A percentile compares a stretch with the other conserved stretches of the same genome.
Evolutionary conservation across 2,329 filamentous ascomycete species (phyloP).

Genomic region (Drechslerella coelobrocha): DNA sequence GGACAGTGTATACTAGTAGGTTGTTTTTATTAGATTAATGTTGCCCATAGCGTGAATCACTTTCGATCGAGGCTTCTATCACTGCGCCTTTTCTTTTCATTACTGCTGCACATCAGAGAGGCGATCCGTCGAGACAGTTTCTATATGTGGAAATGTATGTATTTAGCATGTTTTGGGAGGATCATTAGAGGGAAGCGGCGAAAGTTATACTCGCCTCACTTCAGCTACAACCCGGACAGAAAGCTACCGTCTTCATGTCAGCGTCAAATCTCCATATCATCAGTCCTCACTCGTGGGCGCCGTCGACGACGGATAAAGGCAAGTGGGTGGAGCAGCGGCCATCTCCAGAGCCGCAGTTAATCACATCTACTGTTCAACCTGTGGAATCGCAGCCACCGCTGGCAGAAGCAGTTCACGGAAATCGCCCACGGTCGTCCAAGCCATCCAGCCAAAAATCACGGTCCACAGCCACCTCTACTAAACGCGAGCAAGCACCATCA

Average conservation of each 20-base stretch:
- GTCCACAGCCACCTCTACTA: background rate
- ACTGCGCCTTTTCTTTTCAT: slow-evolving; percentile 6
- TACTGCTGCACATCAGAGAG: no score
- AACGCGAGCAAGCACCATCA: background rate
- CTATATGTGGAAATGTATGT: no score
- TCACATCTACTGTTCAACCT: background rate
- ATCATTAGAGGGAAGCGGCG: no score
- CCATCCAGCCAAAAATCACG: background rate
- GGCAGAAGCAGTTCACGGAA: background rate
- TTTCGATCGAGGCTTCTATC: no score
- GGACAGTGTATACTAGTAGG: slow-evolving; percentile 32
- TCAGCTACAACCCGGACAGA: no score
- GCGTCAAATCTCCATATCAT: background rate
- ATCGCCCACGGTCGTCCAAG: background rate
- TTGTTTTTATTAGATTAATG: slow-evolving; percentile 10
- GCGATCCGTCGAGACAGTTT: no score
- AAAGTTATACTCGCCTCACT: no score
- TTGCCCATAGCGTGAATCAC: no score
- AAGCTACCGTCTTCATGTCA: no score
- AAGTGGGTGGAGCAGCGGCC: slow-evolving; percentile 17
- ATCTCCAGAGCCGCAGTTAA: background rate
- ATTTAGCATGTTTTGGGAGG: no score
- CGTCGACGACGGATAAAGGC: slow-evolving; percentile 12
- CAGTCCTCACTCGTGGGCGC: slow-evolving; percentile 3
- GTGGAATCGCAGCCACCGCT: background rate